These are phyloP conservation scores for Raffaelea albimanens DNA, from an alignment of 2,329 filamentous ascomycete species.

Conservation along the genomic window DNA sequence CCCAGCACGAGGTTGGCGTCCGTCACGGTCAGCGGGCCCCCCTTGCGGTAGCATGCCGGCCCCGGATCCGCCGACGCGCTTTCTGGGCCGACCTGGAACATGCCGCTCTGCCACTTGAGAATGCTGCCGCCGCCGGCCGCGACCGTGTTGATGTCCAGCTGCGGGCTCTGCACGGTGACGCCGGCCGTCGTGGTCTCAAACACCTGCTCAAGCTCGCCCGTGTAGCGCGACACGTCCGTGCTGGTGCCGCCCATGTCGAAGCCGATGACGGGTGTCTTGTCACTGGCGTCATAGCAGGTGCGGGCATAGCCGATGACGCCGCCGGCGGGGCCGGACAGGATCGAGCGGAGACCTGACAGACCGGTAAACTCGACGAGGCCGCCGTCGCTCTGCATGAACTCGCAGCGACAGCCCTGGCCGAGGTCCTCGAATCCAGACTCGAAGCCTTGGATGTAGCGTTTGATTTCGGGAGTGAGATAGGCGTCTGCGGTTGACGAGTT, in stretches of 20 bases:
- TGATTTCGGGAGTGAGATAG: constrained; percentile 64
- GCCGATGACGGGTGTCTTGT: not conserved
- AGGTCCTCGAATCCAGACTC: constrained; percentile 29
- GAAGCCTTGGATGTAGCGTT: constrained; percentile 61
- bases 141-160: constrained; percentile 89
- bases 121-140: constrained; percentile 55
- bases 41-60: constrained; percentile 60
- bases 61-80: constrained; percentile 57
- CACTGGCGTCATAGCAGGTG: constrained; percentile 30
- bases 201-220: constrained; percentile 55
- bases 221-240: constrained; percentile 9
- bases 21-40: constrained; percentile 56
- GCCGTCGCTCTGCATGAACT: constrained; percentile 64
- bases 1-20: constrained; percentile 59
- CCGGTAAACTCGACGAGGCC: constrained; percentile 43
- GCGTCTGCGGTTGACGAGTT: constrained; percentile 64
- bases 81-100: constrained; percentile 63
- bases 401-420: constrained; percentile 48
- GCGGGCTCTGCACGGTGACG: constrained; percentile 82
- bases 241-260: constrained; percentile 9
- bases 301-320: constrained; percentile 66
- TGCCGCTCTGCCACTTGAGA: constrained; percentile 52
- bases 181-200: constrained; percentile 64
- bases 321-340: constrained; percentile 30
- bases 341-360: constrained; percentile 42